Evolutionary conservation across 169 alveolate genomes (phyloP), one percentile per base, ranked within the genome.

Genomic region (Babesia ovata): DNA sequence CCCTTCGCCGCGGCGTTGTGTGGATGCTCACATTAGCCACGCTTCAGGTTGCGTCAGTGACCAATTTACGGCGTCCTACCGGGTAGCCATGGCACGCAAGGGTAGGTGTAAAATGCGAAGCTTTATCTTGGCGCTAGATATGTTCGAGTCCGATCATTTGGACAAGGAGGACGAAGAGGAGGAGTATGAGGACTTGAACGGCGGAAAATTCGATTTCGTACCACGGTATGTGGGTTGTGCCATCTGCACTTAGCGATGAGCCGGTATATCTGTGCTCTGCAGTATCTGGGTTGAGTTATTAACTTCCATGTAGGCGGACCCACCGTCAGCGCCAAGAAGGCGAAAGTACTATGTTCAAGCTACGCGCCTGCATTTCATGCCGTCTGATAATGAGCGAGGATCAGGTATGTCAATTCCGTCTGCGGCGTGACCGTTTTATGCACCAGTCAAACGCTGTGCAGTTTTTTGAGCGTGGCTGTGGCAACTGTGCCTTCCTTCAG

Each of bases 401-500:
- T 21, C 95, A 91, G 92, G 95, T 90, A 60, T 22, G 84, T 54
- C 7, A 13, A 33, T 45, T 19, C 48, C 1, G 24, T 21, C 10
- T 0, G 21, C 56, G 17, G 28, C 16, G 46, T 36, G 12, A 22
- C 19, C 50, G 29, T 33, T 33, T 33, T 4, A 2, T 6, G 29
- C 24, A 19, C 17, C 11, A 11, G 14, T 12, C 10, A 14, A 19
- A 33, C 29, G 66, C 12, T 21, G 24, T 21, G 42, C 88, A 93
- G 94, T 93, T 93, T 87, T 93, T 89, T 65, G 96, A 93, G 60
- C 77, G 82, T 39, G 96, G 96, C n/a, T 93, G 96, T 56, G 94
- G 93, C 24, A 93, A 93, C 85, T 93, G 96, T 75, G 81, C 94
- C 26, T 86, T 70, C 78, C 77, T 93, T 14, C 94, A 92, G 61